Conservation (phyloP, 164 flowering plant species). For the Hamamelis virginiana region DNA sequence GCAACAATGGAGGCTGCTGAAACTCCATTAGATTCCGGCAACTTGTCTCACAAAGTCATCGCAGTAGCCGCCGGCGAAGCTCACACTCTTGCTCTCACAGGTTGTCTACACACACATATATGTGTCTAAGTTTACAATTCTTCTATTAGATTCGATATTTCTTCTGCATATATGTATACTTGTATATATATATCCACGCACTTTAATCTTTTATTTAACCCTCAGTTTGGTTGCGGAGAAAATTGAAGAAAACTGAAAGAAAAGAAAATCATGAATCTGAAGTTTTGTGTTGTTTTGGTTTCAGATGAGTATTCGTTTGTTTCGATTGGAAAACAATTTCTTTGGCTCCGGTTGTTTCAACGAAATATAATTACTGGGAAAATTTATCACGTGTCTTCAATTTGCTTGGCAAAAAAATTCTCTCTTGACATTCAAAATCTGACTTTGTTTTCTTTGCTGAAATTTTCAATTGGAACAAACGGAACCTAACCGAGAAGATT, state of each 20-base stretch:
- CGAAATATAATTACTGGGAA: too few relatives aligned
- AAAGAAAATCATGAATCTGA: not conserved
- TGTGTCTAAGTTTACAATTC: not conserved
- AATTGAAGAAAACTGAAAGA: not conserved
- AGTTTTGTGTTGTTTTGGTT: not conserved
- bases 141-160: not conserved
- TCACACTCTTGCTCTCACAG: constrained; percentile 80
- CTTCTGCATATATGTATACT: not conserved
- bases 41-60: constrained; percentile 37
- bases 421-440: too few relatives aligned
- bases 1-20: constrained; percentile 19
- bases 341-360: too few relatives aligned
- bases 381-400: too few relatives aligned
- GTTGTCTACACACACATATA: constrained; percentile 19
- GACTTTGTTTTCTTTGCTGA: too few relatives aligned
- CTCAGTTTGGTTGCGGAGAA: not conserved
- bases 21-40: constrained; percentile 11
- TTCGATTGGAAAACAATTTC: too few relatives aligned
- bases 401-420: too few relatives aligned
- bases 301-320: not conserved
- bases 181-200: not conserved
- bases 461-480: too few relatives aligned
- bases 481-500: too few relatives aligned
- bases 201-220: not conserved
- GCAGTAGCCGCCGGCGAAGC: constrained; percentile 84